These are phyloP conservation scores for Cryptococcus sp. DNA, from an alignment of 1,284 basidiomycete species.

Conservation along the genomic window DNA sequence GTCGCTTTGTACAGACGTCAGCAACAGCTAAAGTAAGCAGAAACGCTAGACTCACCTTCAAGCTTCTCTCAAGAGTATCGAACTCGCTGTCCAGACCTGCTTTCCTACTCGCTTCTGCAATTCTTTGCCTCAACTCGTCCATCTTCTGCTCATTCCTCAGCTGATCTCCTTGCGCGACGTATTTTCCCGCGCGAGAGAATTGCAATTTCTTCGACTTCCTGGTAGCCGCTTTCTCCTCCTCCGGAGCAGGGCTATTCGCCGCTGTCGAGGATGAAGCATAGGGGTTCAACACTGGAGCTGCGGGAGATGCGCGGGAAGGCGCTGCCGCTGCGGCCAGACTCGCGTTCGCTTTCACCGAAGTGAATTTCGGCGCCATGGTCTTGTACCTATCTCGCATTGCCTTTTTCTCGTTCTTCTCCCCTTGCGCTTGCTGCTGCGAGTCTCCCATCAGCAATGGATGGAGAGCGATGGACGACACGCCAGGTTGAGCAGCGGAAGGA, in stretches of 20 bases:
- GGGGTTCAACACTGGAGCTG: slow-evolving; percentile 63
- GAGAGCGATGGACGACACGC: slow-evolving; percentile 62
- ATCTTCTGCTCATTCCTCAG: slow-evolving; percentile 79
- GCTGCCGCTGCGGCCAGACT: slow-evolving; percentile 53
- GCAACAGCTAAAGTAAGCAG: neutral
- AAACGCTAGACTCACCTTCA: slow-evolving; percentile 62
- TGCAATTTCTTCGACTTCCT: slow-evolving; percentile 66
- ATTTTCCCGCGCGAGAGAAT: slow-evolving; percentile 90
- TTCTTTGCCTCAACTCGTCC: slow-evolving; percentile 87
- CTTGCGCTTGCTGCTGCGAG: slow-evolving; percentile 46
- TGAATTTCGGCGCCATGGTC: slow-evolving; percentile 96
- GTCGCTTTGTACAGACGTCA: slow-evolving; percentile 59
- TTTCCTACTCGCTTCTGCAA: slow-evolving; percentile 87
- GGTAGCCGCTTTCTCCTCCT: slow-evolving; percentile 56
- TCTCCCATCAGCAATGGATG: slow-evolving; percentile 81
- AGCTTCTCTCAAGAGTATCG: slow-evolving; percentile 81
- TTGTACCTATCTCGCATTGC: slow-evolving; percentile 65
- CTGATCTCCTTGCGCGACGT: slow-evolving; percentile 78
- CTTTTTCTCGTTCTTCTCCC: slow-evolving; percentile 48
- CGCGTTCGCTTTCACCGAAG: slow-evolving; percentile 73
- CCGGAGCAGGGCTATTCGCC: slow-evolving; percentile 17
- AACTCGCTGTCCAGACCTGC: slow-evolving; percentile 92
- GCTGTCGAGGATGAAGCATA: slow-evolving; percentile 61
- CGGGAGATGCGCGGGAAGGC: slow-evolving; percentile 48
- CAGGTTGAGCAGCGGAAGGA: slow-evolving; percentile 51